A percentile compares a stretch with the other conserved stretches of the same genome.
Evolutionary conservation across 2,329 filamentous ascomycete species (phyloP).

Genomic region (Cercospora beticola): DNA sequence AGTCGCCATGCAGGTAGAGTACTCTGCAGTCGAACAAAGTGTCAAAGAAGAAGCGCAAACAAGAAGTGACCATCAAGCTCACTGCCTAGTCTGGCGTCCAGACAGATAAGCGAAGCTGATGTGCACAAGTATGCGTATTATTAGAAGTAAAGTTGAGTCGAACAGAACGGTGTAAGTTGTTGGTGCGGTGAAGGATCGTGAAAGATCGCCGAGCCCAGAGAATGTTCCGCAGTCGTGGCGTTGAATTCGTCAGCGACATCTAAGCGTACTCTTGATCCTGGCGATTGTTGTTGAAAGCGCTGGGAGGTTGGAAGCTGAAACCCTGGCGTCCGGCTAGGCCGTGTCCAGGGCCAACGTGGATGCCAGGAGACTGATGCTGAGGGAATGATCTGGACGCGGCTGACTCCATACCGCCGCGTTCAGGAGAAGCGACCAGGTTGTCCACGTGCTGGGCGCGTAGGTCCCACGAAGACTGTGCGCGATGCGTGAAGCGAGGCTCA

Average conservation of each 20-base stretch:
- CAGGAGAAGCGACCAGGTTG: conserved; percentile 8
- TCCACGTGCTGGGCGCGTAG: conserved; percentile 7
- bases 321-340: not conserved
- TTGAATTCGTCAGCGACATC: not conserved
- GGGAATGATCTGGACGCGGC: not conserved
- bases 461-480: conserved; percentile 8
- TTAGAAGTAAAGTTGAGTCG: not conserved
- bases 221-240: not conserved
- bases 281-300: not conserved
- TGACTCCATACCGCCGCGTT: not conserved
- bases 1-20: not conserved
- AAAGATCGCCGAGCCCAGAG: not conserved
- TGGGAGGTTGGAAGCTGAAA: conserved; percentile 7
- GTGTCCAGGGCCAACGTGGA: not conserved
- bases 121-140: not conserved
- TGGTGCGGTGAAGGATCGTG: not conserved
- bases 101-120: not conserved
- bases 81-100: not conserved
- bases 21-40: not conserved
- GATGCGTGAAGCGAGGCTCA: not conserved
- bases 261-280: not conserved
- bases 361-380: not conserved
- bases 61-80: not conserved
- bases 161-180: not conserved
- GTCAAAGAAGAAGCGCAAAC: not conserved